Evolutionary conservation across 1,284 basidiomycete genomes (phyloP).

Genomic region (Malassezia equina): DNA sequence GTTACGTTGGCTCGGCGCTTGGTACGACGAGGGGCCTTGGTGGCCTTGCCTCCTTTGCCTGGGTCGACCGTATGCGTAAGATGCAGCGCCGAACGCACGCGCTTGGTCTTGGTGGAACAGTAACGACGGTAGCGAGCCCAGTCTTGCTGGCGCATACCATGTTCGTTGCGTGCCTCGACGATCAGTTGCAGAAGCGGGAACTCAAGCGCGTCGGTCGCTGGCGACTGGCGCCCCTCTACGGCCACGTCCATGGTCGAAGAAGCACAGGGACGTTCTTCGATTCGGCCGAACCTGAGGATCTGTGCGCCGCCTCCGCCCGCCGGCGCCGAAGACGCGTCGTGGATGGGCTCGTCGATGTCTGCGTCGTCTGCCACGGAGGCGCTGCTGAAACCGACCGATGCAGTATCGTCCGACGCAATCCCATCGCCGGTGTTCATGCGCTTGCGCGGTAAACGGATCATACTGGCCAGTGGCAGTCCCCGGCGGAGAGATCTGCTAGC

Average conservation of each 20-base stretch:
- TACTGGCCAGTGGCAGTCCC: constrained; percentile 37
- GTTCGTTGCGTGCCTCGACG: constrained; percentile 79
- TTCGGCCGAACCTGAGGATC: constrained; percentile 7
- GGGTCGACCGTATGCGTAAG: constrained; percentile 57
- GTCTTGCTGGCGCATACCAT: constrained; percentile 81
- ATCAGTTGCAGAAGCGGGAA: constrained; percentile 64
- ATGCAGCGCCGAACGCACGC: constrained; percentile 69
- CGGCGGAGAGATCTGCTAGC: constrained; percentile 38
- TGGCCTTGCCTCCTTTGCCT: constrained; percentile 12
- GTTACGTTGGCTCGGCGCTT: constrained; percentile 21
- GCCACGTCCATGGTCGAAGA: constrained; percentile 11
- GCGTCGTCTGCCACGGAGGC: neutral
- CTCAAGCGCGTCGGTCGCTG: constrained; percentile 19
- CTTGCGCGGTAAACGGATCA: constrained; percentile 32
- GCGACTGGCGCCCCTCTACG: constrained; percentile 1
- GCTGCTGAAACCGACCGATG: constrained; percentile 12
- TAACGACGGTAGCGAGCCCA: constrained; percentile 75
- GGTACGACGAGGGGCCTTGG: constrained; percentile 9
- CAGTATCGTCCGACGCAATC: constrained; percentile 29
- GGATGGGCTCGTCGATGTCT: constrained; percentile 7
- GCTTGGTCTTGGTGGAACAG: constrained; percentile 78
- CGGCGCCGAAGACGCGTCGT: neutral
- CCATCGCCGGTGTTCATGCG: constrained; percentile 34
- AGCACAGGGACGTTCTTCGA: neutral
- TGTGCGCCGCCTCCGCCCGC: neutral